Conservation (phyloP, 2,329 filamentous ascomycete genomes). For the Nemania diffusa region DNA sequence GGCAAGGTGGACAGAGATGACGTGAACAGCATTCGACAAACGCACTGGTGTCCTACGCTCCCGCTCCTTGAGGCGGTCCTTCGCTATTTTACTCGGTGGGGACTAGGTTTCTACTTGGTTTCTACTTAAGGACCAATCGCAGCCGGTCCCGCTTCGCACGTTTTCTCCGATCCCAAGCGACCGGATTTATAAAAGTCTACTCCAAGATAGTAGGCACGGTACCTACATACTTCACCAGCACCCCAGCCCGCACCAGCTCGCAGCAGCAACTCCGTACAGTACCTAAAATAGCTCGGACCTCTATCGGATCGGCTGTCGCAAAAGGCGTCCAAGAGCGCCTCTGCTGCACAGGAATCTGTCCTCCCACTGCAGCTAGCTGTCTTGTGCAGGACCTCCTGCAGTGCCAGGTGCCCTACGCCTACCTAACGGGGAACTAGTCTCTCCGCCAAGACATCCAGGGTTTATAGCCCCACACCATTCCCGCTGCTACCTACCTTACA, state of each 20-base stretch:
- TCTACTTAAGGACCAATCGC: conserved; percentile 5
- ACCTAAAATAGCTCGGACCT: conserved; percentile 23
- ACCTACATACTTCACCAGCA: background rate
- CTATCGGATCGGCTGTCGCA: conserved; percentile 17
- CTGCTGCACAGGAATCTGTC: conserved; percentile 15
- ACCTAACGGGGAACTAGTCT: background rate
- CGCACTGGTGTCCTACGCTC: conserved; percentile 6
- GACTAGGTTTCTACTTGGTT: background rate
- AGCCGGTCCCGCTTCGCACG: conserved; percentile 8
- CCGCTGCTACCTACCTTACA: background rate
- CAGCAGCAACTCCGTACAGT: background rate
- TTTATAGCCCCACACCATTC: conserved; percentile 4
- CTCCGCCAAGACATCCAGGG: conserved; percentile 10
- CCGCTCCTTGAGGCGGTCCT: conserved; percentile 7
- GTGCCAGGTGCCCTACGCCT: conserved; percentile 10
- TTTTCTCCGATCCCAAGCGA: conserved; percentile 15
- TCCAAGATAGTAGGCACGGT: too few species aligned
- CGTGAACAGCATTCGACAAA: conserved; percentile 35
- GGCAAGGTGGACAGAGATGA: conserved; percentile 36
- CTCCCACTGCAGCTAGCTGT: conserved; percentile 26
- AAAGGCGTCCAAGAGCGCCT: conserved; percentile 11
- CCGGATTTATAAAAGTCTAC: conserved; percentile 6
- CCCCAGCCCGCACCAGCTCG: background rate
- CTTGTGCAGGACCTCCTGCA: conserved; percentile 31
- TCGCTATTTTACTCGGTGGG: background rate